A percentile compares a stretch with the other conserved stretches of the same genome.
Conservation (phyloP, 805 yeast genomes). For the Sugiyamaella valdiviana region DNA sequence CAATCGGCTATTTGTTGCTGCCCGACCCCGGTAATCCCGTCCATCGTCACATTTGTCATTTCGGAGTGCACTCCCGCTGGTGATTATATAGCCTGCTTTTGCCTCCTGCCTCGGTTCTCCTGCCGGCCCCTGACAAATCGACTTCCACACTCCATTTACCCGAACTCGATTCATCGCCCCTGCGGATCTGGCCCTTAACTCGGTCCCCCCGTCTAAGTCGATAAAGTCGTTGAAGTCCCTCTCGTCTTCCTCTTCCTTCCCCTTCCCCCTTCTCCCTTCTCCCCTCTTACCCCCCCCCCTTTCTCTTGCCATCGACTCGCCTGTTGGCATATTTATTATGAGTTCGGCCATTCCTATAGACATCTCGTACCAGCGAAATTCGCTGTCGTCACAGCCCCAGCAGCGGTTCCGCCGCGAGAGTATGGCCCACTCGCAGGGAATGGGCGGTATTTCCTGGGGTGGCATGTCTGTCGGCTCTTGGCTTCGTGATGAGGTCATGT, state of each 20-base stretch:
- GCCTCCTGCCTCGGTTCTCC: too few species aligned
- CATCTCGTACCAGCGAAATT: conserved; percentile 33
- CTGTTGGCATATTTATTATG: conserved; percentile 13
- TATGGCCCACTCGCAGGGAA: conserved; percentile 92
- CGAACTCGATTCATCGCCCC: too few species aligned
- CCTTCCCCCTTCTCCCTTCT: neutral
- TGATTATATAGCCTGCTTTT: too few species aligned
- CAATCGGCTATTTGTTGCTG: neutral
- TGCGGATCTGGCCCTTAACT: too few species aligned
- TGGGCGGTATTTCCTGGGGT: conserved; percentile 98
- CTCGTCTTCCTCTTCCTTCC: neutral
- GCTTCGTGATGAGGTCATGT: conserved; percentile 74
- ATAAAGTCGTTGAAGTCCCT: too few species aligned
- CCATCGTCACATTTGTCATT: too few species aligned
- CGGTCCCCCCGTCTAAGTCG: too few species aligned
- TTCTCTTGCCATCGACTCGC: neutral
- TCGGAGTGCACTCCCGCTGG: too few species aligned
- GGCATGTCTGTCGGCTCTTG: conserved; percentile 91
- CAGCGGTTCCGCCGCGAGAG: conserved; percentile 73
- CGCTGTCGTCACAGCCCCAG: conserved; percentile 20
- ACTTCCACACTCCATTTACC: too few species aligned
- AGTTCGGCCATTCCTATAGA: conserved; percentile 37
- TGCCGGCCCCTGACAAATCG: too few species aligned
- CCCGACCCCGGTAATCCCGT: neutral
- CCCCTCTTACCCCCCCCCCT: neutral